phyloP scores from a whole-genome alignment of 176 grass and related monocot species.

The Bolboschoenus planiculmis region DNA sequence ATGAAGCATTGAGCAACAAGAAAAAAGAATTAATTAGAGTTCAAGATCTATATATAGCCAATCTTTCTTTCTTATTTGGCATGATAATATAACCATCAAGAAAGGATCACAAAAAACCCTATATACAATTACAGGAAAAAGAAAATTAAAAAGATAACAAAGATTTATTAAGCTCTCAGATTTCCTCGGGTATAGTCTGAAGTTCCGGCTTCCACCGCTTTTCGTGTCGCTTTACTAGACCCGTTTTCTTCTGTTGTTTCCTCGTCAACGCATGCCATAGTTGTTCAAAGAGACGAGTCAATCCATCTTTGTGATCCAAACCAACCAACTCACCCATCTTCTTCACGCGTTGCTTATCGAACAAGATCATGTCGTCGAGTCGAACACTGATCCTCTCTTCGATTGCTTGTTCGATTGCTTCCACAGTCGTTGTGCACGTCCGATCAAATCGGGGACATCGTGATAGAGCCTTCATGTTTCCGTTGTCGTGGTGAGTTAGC shows the following conservation, averaged over 20 bases:
- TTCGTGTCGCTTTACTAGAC: neutral
- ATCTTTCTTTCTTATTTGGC: neutral
- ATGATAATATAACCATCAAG: constrained; percentile 20
- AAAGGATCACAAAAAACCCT: neutral
- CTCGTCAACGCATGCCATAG: neutral
- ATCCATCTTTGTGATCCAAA: neutral
- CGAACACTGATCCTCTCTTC: neutral
- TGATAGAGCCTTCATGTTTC: neutral
- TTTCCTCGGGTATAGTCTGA: constrained; percentile 28
- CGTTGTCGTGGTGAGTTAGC: neutral
- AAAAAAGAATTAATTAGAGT: neutral
- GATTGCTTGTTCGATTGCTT: constrained; percentile 16
- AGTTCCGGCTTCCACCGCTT: constrained; percentile 17
- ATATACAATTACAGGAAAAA: neutral
- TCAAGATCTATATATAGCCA: neutral
- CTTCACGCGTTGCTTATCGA: constrained; percentile 2
- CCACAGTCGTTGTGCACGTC: neutral
- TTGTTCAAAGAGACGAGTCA: neutral
- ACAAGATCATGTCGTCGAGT: neutral
- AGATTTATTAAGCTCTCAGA: neutral
- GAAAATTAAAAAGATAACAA: neutral
- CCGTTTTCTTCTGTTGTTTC: neutral
- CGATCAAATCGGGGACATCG: constrained; percentile 15
- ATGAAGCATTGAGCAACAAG: neutral
- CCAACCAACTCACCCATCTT: neutral